These are phyloP conservation scores for Phragmites australis DNA, from an alignment of 176 grass and related monocot genomes.

Conservation along the genomic window DNA sequence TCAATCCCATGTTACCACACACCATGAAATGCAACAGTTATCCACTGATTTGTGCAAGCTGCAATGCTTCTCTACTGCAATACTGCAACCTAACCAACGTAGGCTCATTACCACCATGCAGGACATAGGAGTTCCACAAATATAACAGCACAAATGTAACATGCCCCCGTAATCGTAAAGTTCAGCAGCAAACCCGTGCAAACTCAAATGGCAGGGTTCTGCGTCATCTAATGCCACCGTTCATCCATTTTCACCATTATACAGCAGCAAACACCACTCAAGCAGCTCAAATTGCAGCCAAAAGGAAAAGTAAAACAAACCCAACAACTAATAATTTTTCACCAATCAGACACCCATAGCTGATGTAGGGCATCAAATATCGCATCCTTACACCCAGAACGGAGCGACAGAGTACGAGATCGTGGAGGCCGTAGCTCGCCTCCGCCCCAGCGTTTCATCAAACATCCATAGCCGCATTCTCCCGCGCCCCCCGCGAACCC, in stretches of 20 bases:
- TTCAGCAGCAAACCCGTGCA: background rate
- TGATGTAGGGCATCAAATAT: conserved; percentile 13
- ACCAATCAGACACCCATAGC: background rate
- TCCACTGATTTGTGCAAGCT: background rate
- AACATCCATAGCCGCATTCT: background rate
- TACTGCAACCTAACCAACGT: background rate
- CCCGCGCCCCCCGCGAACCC: background rate
- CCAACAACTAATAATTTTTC: background rate
- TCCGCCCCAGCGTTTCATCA: conserved; percentile 11
- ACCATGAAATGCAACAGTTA: background rate
- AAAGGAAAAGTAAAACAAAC: background rate
- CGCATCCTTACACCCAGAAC: background rate
- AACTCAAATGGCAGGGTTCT: background rate
- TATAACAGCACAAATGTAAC: background rate
- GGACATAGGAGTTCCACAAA: background rate
- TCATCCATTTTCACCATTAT: background rate
- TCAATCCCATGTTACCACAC: background rate
- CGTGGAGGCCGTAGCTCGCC: conserved; percentile 14
- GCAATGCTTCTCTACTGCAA: background rate
- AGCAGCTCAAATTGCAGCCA: conserved; percentile 12
- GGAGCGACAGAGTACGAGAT: background rate
- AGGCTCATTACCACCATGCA: background rate
- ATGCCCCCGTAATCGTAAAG: background rate
- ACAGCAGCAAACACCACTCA: background rate
- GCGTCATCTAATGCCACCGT: background rate